phyloP scores from a whole-genome alignment of 1,284 basidiomycete genomes.

The Gymnopus androsaceus region DNA sequence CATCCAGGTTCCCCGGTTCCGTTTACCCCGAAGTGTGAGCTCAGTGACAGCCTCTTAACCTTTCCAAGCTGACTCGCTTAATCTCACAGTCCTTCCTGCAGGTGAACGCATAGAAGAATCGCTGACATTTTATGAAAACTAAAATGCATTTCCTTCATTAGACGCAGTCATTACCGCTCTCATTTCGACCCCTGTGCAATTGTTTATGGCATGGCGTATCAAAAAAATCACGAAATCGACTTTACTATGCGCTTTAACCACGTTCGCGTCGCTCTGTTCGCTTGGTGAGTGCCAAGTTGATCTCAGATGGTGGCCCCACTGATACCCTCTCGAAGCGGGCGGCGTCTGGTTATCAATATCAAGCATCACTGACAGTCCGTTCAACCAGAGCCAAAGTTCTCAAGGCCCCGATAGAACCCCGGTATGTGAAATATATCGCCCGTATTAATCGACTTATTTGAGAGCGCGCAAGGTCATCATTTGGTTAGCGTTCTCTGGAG shows the following conservation, averaged over 20 bases:
- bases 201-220: constrained; percentile 29
- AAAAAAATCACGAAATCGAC: constrained; percentile 12
- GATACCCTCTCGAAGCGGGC: not conserved
- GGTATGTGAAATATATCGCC: too few relatives aligned
- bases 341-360: constrained; percentile 13
- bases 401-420: constrained; percentile 2
- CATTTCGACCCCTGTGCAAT: constrained; percentile 27
- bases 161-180: constrained; percentile 9
- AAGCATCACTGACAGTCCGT: not conserved
- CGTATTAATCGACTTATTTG: too few relatives aligned
- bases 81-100: constrained; percentile 9
- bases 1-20: not conserved
- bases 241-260: not conserved
- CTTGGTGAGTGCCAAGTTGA: constrained; percentile 1
- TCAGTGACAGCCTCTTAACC: constrained; percentile 3
- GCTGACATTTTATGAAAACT: not conserved
- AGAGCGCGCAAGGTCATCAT: too few relatives aligned
- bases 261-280: constrained; percentile 3
- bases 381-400: constrained; percentile 3
- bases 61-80: not conserved
- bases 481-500: constrained; percentile 16
- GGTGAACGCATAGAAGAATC: constrained; percentile 20
- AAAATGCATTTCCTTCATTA: not conserved
- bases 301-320: not conserved
- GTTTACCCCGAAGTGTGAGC: constrained; percentile 14